Evolutionary conservation across 371 early-diverging fungal species (phyloP).

Genomic region (Mucor piriformis): DNA sequence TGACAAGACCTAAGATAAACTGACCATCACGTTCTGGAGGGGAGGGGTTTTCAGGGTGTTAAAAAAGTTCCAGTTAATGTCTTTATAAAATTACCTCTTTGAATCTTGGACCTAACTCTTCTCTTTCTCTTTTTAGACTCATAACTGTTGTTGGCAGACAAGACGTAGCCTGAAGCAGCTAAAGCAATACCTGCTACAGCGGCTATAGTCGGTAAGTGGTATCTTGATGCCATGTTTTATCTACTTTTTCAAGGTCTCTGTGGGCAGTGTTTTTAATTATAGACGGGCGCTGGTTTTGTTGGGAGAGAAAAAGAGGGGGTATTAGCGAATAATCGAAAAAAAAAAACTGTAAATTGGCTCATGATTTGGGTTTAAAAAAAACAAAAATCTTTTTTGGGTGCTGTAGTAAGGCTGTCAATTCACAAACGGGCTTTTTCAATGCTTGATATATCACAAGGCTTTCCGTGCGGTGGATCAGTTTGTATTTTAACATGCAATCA

Average conservation of each 20-base stretch:
- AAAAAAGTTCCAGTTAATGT: background rate
- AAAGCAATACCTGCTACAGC: conserved; percentile 53
- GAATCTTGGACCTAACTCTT: conserved; percentile 45
- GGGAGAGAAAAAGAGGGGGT: background rate
- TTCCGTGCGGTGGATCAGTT: background rate
- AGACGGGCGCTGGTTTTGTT: no score
- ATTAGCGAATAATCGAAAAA: background rate
- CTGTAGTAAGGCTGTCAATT: no score
- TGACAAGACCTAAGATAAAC: conserved; percentile 71
- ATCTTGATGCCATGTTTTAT: conserved; percentile 46
- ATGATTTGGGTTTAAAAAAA: background rate
- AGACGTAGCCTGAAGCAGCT: conserved; percentile 49
- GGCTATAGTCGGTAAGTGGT: conserved; percentile 52
- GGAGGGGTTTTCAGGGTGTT: no score
- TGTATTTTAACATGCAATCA: conserved; percentile 17
- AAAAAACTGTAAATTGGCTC: background rate
- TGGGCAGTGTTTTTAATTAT: no score
- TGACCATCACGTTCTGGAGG: conserved; percentile 49
- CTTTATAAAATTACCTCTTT: conserved; percentile 37
- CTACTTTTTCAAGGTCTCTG: background rate
- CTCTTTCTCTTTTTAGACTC: conserved; percentile 43
- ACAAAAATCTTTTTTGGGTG: background rate
- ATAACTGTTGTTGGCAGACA: conserved; percentile 26
- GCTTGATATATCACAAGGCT: background rate
- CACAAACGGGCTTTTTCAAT: no score